A percentile compares a stretch with the other conserved stretches of the same genome.
These are phyloP conservation scores for Ilex asprella DNA, from an alignment of 257 asterid species.

Conservation along the genomic window DNA sequence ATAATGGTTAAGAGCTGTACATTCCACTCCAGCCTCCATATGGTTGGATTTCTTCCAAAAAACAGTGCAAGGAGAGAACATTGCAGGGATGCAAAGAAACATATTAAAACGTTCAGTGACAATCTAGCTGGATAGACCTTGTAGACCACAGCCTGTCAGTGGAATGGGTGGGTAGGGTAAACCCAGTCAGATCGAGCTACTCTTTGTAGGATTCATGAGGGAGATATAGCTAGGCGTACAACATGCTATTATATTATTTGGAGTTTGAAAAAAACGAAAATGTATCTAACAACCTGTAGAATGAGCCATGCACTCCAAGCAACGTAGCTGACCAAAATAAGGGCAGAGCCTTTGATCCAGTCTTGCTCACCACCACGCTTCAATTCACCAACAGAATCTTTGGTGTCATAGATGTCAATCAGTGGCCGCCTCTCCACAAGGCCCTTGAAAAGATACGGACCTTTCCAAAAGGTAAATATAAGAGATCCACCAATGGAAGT, in stretches of 20 bases:
- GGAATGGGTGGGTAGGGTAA: too few relatives aligned
- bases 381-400: neutral
- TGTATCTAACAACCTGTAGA: slow-evolving; percentile 5
- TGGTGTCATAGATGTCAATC: slow-evolving; percentile 1
- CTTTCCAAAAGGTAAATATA: slow-evolving; percentile 23
- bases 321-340: slow-evolving; percentile 7
- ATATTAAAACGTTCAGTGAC: slow-evolving; percentile 12
- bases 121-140: slow-evolving; percentile 15
- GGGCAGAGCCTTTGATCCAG: slow-evolving; percentile 19
- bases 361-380: neutral
- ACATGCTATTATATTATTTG: too few relatives aligned
- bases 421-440: slow-evolving; percentile 1
- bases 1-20: slow-evolving; percentile 16
- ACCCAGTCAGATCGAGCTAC: too few relatives aligned
- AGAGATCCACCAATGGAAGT: slow-evolving; percentile 18
- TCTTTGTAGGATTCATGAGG: too few relatives aligned
- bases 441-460: slow-evolving; percentile 5
- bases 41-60: slow-evolving; percentile 13
- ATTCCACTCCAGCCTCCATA: slow-evolving; percentile 18
- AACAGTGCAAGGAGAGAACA: slow-evolving; percentile 7
- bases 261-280: too few relatives aligned
- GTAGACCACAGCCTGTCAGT: neutral
- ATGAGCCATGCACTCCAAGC: slow-evolving; percentile 20
- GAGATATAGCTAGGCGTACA: too few relatives aligned
- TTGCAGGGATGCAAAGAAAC: slow-evolving; percentile 12